Evolutionary conservation across 1,284 basidiomycete genomes (phyloP).

Genomic region (Coriolopsis trogii): DNA sequence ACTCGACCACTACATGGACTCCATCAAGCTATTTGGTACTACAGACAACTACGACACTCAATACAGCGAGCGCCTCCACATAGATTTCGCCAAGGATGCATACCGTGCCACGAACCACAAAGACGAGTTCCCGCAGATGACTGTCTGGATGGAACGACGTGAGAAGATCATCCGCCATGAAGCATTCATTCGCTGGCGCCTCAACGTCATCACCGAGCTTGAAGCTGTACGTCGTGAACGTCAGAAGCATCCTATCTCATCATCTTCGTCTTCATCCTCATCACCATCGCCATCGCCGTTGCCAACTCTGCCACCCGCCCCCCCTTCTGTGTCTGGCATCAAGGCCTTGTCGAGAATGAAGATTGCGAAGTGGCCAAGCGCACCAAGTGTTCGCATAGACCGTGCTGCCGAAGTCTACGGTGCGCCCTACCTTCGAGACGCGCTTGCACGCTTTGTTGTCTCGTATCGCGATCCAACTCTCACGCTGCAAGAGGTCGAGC

Average conservation of each 20-base stretch:
- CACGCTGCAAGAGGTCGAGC: constrained; percentile 2
- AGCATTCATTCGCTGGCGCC: constrained; percentile 27
- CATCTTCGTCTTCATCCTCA: neutral
- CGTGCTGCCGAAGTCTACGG: constrained; percentile 22
- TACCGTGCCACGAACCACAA: constrained; percentile 36
- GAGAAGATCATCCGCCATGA: constrained; percentile 24
- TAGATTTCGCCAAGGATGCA: neutral
- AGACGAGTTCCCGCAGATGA: constrained; percentile 39
- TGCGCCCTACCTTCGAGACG: constrained; percentile 30
- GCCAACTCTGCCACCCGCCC: neutral
- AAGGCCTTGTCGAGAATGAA: neutral
- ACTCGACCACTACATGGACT: neutral
- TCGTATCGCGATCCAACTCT: constrained; percentile 3
- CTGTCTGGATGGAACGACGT: constrained; percentile 29
- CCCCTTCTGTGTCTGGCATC: neutral
- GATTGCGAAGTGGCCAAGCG: neutral
- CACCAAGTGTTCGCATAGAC: neutral
- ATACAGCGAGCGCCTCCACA: neutral
- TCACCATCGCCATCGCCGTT: neutral
- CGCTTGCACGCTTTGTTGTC: constrained; percentile 32
- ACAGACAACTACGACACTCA: constrained; percentile 38
- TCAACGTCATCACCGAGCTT: neutral
- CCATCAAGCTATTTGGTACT: constrained; percentile 32
- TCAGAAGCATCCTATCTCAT: neutral
- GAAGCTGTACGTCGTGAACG: neutral